These are phyloP conservation scores for Endothia cerciana DNA, from an alignment of 2,329 filamentous ascomycete genomes.

Conservation along the genomic window DNA sequence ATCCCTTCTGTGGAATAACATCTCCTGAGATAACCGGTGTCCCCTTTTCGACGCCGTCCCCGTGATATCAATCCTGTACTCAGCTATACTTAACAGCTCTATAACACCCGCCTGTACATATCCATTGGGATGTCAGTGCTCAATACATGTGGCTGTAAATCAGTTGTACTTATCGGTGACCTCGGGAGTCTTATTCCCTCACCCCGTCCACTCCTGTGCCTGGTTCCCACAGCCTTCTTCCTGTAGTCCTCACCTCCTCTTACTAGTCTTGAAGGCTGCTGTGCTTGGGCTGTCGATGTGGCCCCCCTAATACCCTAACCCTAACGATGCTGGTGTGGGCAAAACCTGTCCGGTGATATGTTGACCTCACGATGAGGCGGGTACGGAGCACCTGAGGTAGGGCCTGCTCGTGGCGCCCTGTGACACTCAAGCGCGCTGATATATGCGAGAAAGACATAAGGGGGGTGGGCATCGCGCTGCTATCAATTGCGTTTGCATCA, in stretches of 20 bases:
- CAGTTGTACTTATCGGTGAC: neutral
- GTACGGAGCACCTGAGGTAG: no score
- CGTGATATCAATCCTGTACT: neutral
- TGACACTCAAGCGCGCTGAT: no score
- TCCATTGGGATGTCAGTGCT: no score
- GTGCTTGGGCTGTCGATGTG: neutral
- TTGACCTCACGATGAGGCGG: no score
- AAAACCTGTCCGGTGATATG: no score
- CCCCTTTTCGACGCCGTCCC: neutral
- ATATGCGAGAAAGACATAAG: no score
- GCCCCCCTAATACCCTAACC: neutral
- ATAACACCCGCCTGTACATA: neutral
- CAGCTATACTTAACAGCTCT: neutral
- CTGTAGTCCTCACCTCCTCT: no score
- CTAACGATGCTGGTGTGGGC: neutral
- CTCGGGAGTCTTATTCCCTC: neutral
- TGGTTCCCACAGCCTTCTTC: no score
- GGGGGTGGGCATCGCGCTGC: no score
- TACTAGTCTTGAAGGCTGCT: neutral
- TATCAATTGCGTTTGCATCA: no score
- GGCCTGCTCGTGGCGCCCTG: no score
- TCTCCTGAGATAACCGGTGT: neutral
- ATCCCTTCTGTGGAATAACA: neutral
- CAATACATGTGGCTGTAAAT: neutral
- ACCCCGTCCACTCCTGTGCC: no score